phyloP scores from a whole-genome alignment of 768 basidiomycete species.

The Russula lepida region DNA sequence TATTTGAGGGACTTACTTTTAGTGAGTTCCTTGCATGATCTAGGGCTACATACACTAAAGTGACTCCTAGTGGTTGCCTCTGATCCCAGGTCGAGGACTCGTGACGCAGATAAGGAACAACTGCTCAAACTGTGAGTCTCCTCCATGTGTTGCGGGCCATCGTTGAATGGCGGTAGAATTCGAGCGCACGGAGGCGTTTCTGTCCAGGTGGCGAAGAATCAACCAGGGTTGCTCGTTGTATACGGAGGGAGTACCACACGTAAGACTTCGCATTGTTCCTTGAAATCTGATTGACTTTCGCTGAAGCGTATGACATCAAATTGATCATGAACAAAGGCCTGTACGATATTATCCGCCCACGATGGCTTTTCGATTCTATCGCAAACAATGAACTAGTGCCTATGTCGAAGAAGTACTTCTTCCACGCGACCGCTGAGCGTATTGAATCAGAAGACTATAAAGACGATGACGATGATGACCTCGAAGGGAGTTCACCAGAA shows the following conservation, averaged over 20 bases:
- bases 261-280: slow-evolving; percentile 29
- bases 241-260: slow-evolving; percentile 66
- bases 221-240: slow-evolving; percentile 47
- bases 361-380: slow-evolving; percentile 81
- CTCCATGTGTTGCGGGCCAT: neutral
- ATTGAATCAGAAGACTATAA: slow-evolving; percentile 45
- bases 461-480: slow-evolving; percentile 2
- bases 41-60: neutral
- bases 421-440: slow-evolving; percentile 54
- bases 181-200: slow-evolving; percentile 60
- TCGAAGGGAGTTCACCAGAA: neutral
- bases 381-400: slow-evolving; percentile 46
- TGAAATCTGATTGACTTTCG: neutral
- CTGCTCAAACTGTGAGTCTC: slow-evolving; percentile 55
- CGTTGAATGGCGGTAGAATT: slow-evolving; percentile 39
- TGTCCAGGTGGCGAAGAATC: slow-evolving; percentile 50
- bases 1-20: slow-evolving; percentile 74
- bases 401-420: slow-evolving; percentile 71
- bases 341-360: slow-evolving; percentile 67
- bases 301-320: slow-evolving; percentile 63
- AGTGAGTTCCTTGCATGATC: slow-evolving; percentile 40
- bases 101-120: slow-evolving; percentile 59
- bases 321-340: slow-evolving; percentile 60
- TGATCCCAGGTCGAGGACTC: slow-evolving; percentile 61
- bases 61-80: slow-evolving; percentile 54